Base-by-base conservation (phyloP, 2,329 filamentous ascomycete genomes). In the Aspergillus novoparasiticus region DNA sequence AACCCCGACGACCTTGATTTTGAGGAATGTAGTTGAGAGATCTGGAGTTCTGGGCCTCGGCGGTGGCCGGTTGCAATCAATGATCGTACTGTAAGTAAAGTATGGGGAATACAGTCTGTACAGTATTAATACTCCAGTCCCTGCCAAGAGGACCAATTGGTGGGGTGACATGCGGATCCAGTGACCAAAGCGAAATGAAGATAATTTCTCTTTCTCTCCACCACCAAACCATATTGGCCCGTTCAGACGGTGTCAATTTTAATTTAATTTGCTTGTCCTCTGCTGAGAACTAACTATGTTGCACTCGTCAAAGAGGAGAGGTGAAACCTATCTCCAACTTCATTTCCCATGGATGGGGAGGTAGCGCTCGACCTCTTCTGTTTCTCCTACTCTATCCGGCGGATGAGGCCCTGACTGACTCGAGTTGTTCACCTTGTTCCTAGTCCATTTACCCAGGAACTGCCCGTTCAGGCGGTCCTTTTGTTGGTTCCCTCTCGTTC, bases 91-190 rank as follows among this genome's bases (percentile, higher is more conserved):
- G 16, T 41, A n/a, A 41, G 19, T 1, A 41, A n/a, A 41, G 19
- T 1, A 41, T 46, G 43, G 23, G 45, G 6, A 19, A 53, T 6
- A 28, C 26, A 32, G 32, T 34, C 26, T 6, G 5, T 34, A 34
- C 32, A 4, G 32, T 34, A 34, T 28, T 28, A 1, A 28, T 28
- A 28, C 26, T 6, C 12, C 14, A 61, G 59, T 61, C 53, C 53
- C 59, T 60, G 59, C 59, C 59, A 61, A 61, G 57, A 45, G 6
- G 21, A 58, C 51, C 19, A 45, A 32, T n/a, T 14, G 16, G 59
- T 51, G 53, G 43, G 59, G 53, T 45, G 21, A 43, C 26, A 39
- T 55, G 51, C n/a, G 21, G 51, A 55, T 11, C 32, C 51, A 51
- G 51, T 55, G 51, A 55, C 34, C 21, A 19, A 21, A 54, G 10